These are phyloP conservation scores for Fusarium illudens DNA, from an alignment of 2,329 filamentous ascomycete species.

Conservation along the genomic window DNA sequence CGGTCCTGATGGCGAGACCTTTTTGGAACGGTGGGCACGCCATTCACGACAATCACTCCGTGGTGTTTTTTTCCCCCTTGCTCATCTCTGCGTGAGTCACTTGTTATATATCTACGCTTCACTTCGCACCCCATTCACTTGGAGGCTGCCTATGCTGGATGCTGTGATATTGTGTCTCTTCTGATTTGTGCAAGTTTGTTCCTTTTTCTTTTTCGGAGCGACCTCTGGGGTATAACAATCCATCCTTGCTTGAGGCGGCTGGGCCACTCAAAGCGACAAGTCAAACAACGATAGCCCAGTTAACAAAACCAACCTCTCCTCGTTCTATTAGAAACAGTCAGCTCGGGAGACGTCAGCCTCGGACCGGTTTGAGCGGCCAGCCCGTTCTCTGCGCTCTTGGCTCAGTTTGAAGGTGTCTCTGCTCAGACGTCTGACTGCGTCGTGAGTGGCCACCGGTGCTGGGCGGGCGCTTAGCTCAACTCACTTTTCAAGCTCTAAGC, in stretches of 20 bases:
- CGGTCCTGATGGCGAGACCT: slow-evolving; percentile 23
- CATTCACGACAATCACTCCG: slow-evolving; percentile 36
- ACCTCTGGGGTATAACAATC: slow-evolving; percentile 26
- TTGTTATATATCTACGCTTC: slow-evolving; percentile 32
- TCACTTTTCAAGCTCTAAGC: slow-evolving; percentile 34
- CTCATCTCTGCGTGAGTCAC: slow-evolving; percentile 38
- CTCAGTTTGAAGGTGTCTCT: slow-evolving; percentile 30
- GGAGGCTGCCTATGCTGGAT: slow-evolving; percentile 29
- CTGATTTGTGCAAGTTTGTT: slow-evolving; percentile 29
- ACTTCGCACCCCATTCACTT: slow-evolving; percentile 41
- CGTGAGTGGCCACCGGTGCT: slow-evolving; percentile 37
- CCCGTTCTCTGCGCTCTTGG: slow-evolving; percentile 23
- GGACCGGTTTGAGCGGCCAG: slow-evolving; percentile 2
- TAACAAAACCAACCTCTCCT: slow-evolving; percentile 14
- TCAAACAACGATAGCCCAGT: slow-evolving; percentile 24
- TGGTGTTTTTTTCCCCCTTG: slow-evolving; percentile 39
- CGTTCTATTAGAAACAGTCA: slow-evolving; percentile 13
- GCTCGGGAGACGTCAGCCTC: slow-evolving; percentile 9
- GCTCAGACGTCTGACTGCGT: slow-evolving; percentile 18
- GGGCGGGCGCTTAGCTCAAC: slow-evolving; percentile 37
- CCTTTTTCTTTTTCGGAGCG: slow-evolving; percentile 24
- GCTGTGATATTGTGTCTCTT: slow-evolving; percentile 23
- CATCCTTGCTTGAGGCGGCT: slow-evolving; percentile 39
- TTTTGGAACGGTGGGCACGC: slow-evolving; percentile 41
- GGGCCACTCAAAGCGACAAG: slow-evolving; percentile 35